Percentiles rank a stretch among this genome's conserved stretches.
Evolutionary conservation across 225 moss, liverwort and hornwort species (phyloP).

Genomic region (Thuidium tamariscinum): DNA sequence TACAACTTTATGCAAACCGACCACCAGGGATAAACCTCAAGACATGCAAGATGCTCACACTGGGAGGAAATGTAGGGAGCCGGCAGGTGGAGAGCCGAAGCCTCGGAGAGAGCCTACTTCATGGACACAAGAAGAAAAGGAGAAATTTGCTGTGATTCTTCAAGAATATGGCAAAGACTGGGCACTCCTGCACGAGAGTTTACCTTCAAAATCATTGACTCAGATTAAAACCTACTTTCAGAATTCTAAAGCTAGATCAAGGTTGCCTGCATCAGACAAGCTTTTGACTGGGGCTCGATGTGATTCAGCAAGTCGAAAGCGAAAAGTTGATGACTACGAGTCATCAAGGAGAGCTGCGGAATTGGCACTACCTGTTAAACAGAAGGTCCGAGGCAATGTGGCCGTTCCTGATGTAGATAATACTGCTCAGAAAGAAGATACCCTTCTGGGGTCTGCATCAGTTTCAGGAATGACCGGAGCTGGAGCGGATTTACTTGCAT

Average conservation of each 20-base stretch:
- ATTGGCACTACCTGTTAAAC: constrained; percentile 40
- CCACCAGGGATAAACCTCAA: constrained; percentile 7
- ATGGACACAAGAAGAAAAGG: constrained; percentile 97
- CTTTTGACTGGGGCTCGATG: constrained; percentile 35
- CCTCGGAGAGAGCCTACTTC: constrained; percentile 91
- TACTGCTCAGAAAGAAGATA: constrained; percentile 28
- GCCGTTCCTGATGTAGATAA: constrained; percentile 25
- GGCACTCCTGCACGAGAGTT: constrained; percentile 61
- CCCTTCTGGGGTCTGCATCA: constrained; percentile 10
- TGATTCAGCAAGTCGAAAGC: constrained; percentile 47
- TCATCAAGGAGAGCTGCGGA: constrained; percentile 70
- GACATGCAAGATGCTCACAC: constrained; percentile 11
- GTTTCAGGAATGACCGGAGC: constrained; percentile 34
- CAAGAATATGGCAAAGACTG: constrained; percentile 82
- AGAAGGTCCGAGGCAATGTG: constrained; percentile 18
- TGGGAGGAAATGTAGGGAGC: constrained; percentile 29
- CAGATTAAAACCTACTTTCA: constrained; percentile 99
- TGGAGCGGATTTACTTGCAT: constrained; percentile 48
- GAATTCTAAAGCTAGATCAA: constrained; percentile 92
- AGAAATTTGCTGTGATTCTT: constrained; percentile 78
- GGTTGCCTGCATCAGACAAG: constrained; percentile 57
- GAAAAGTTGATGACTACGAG: constrained; percentile 72
- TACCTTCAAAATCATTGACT: constrained; percentile 86
- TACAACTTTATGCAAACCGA: neutral
- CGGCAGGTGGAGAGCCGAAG: constrained; percentile 52